phyloP scores from a whole-genome alignment of 139 green algal species.

The Edaphochlamys debaryana region DNA sequence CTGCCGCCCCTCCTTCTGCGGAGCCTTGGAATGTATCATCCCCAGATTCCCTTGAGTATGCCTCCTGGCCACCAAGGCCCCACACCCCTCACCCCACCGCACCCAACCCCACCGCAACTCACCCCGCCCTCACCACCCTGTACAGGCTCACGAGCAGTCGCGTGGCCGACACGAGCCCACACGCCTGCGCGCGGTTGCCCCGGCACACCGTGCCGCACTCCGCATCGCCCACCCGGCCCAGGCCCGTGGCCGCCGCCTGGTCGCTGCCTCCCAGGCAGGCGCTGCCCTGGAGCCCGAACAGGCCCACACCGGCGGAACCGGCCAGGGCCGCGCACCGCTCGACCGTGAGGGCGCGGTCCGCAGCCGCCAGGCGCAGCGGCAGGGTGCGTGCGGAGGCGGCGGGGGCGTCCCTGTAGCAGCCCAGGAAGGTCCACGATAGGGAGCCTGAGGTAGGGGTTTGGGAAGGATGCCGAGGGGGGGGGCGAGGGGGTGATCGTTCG shows the following conservation, averaged over 20 bases:
- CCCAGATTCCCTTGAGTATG: too few species aligned
- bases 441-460: too few species aligned
- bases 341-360: neutral
- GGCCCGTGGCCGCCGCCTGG: neutral
- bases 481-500: too few species aligned
- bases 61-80: too few species aligned
- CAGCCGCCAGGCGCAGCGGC: neutral
- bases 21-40: too few species aligned
- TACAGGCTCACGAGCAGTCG: neutral
- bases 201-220: neutral
- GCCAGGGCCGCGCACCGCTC: neutral
- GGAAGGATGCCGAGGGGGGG: too few species aligned
- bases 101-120: too few species aligned
- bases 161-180: neutral
- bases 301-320: neutral
- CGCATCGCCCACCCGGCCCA: neutral
- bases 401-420: too few species aligned
- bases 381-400: neutral
- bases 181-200: neutral
- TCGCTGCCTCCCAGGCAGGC: neutral
- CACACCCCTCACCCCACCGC: too few species aligned
- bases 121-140: too few species aligned
- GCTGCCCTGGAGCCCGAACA: neutral
- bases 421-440: too few species aligned
- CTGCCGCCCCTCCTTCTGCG: too few species aligned